Base-by-base conservation (phyloP, 768 basidiomycete genomes). In the Macrocybe gigantea region DNA sequence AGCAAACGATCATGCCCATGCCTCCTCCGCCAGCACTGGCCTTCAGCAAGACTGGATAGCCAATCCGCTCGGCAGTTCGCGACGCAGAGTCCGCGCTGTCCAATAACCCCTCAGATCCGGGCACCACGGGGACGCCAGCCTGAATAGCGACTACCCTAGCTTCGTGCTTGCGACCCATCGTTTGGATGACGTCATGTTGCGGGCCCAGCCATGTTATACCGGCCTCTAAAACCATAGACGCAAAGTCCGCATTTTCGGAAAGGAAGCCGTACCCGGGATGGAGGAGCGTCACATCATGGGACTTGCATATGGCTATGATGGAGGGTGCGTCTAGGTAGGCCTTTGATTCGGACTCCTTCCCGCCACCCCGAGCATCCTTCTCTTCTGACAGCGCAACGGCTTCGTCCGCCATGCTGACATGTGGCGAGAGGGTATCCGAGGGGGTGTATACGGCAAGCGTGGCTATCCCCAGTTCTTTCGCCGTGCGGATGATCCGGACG, bases 11-110 rank as follows among this genome's bases (percentile, higher is more conserved):
- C 56, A 85, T 73, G 3, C 83, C 83, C 75, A 83, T 79, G 0
- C 84, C 85, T 2, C 85, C 83, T 1, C 84, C 85, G 2, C 83
- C 84, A 0, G 79, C 80, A 1, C 80, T 82, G 1, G 83, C 78
- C 59, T 85, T 86, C 53, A 85, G 59, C 60, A 85, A 77, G 5
- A 87, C 69, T 0, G 84, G 85, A 52, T 69, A 83, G 0, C 80
- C 80, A 15, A 82, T 65, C 4, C 51, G 49, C 7, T 49, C 53
- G 8, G 78, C 77, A 1, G 70, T 57, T 11, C 53, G 49, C 7
- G 71, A 42, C 0, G 76, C 79, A 1, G 75, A 75, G 6, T 69
- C 69, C 0, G 61, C 60, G 6, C 66, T 65, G 2, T 33, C 35
- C 1, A 82, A 60, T 15, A 85, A 64, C 3, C 73, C 74, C 1